Conservation (phyloP, 202 grass and related monocot genomes). For the Saccharum hybrid region DNA sequence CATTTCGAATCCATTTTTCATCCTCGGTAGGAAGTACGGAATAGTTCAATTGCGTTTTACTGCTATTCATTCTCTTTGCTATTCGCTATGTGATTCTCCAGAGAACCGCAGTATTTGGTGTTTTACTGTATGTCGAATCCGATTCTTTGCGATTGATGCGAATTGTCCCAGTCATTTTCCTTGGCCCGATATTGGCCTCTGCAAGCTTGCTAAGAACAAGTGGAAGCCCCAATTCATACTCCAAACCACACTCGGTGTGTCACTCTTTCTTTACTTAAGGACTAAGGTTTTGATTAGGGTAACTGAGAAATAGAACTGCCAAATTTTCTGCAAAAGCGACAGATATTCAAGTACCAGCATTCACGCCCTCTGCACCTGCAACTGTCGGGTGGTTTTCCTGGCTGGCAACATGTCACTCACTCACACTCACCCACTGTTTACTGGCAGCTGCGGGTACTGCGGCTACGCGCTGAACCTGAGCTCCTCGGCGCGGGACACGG, state of each 20-base stretch:
- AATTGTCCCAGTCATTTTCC: background rate
- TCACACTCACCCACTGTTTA: background rate
- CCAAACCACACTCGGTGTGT: background rate
- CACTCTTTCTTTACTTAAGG: background rate
- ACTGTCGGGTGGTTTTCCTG: background rate
- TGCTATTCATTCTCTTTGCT: background rate
- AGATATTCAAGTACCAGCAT: background rate
- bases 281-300: background rate
- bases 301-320: no score
- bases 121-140: background rate
- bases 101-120: background rate
- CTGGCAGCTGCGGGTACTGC: constrained; percentile 93
- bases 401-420: background rate
- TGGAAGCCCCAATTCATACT: background rate
- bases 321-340: background rate
- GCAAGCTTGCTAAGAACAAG: background rate
- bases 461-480: constrained; percentile 94
- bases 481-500: constrained; percentile 81
- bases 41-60: background rate
- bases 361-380: background rate
- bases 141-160: constrained; percentile 7
- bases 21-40: background rate
- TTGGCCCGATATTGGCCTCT: background rate
- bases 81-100: background rate
- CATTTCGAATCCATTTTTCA: background rate